phyloP scores from a whole-genome alignment of 768 basidiomycete species.

The Russula virescens region DNA sequence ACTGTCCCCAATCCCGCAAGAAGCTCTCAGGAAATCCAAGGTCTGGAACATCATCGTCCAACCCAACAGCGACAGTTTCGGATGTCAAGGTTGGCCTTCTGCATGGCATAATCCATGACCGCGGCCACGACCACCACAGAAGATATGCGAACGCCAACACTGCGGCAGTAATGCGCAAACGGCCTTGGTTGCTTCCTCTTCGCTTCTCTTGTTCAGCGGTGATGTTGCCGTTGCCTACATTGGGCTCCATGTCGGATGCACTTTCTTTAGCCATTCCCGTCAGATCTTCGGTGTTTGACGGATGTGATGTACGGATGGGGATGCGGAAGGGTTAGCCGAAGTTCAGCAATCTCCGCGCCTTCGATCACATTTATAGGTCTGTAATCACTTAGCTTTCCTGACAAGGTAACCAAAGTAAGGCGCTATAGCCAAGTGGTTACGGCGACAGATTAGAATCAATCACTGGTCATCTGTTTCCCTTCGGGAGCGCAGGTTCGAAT shows the following conservation, averaged over 20 bases:
- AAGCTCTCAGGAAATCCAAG: constrained; percentile 15
- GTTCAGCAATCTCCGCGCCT: no score
- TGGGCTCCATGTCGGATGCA: neutral
- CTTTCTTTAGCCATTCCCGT: constrained; percentile 1
- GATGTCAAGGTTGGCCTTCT: neutral
- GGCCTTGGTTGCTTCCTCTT: neutral
- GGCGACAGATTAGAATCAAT: constrained; percentile 63
- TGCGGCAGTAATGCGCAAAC: neutral
- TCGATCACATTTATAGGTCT: no score
- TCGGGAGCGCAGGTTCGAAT: constrained; percentile 27
- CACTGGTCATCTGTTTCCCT: constrained; percentile 24
- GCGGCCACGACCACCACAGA: constrained; percentile 8
- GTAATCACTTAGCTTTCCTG: neutral
- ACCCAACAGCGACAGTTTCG: constrained; percentile 33
- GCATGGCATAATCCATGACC: constrained; percentile 31
- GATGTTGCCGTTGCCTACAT: neutral
- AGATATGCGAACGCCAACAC: neutral
- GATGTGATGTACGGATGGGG: no score
- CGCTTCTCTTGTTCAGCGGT: neutral
- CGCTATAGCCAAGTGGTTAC: constrained; percentile 79
- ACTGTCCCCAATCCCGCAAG: constrained; percentile 45
- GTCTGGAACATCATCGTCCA: constrained; percentile 2
- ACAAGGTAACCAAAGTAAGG: constrained; percentile 27
- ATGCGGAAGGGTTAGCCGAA: no score
- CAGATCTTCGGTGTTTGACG: neutral